A percentile compares a stretch with the other conserved stretches of the same genome.
phyloP scores from a whole-genome alignment of 371 early-diverging fungal genomes.

The Saksenaea vasiformis region DNA sequence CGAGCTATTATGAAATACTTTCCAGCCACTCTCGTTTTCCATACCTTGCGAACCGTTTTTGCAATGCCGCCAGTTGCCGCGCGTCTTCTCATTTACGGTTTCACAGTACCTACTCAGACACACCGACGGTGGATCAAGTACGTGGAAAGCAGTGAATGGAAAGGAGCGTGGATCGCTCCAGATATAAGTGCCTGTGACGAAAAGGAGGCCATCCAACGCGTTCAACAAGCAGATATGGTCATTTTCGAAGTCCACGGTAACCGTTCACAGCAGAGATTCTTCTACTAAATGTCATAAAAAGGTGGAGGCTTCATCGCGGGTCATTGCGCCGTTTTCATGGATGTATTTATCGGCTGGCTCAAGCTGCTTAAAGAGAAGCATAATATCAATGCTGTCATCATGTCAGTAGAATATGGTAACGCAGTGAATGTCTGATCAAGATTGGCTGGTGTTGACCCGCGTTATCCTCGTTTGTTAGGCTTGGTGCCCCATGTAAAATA shows the following conservation, averaged over 20 bases:
- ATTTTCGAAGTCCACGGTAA: conserved; percentile 26
- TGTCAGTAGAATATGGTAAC: conserved; percentile 29
- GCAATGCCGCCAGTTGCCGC: conserved; percentile 15
- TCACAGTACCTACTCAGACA: conserved; percentile 17
- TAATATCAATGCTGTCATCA: conserved; percentile 14
- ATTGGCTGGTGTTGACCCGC: background rate
- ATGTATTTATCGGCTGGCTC: conserved; percentile 16
- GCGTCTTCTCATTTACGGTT: conserved; percentile 12
- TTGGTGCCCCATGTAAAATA: conserved; percentile 22
- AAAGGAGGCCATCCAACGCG: conserved; percentile 12
- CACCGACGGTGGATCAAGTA: conserved; percentile 21
- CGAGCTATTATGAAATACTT: conserved; percentile 21
- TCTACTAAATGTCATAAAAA: no score
- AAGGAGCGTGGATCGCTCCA: conserved; percentile 30
- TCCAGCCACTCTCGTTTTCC: background rate
- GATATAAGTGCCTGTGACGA: conserved; percentile 9
- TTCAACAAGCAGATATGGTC: conserved; percentile 19
- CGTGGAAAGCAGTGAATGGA: conserved; percentile 17
- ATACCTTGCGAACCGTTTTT: background rate
- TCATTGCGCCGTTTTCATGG: conserved; percentile 26
- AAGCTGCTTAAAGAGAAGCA: conserved; percentile 14
- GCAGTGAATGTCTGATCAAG: background rate
- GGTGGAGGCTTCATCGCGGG: conserved; percentile 36
- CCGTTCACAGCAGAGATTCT: no score
- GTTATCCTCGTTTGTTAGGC: background rate